Evolutionary conservation across 768 basidiomycete species (phyloP), one percentile per base, ranked within the genome.

Genomic region (Candolleomyces aberdarensis): DNA sequence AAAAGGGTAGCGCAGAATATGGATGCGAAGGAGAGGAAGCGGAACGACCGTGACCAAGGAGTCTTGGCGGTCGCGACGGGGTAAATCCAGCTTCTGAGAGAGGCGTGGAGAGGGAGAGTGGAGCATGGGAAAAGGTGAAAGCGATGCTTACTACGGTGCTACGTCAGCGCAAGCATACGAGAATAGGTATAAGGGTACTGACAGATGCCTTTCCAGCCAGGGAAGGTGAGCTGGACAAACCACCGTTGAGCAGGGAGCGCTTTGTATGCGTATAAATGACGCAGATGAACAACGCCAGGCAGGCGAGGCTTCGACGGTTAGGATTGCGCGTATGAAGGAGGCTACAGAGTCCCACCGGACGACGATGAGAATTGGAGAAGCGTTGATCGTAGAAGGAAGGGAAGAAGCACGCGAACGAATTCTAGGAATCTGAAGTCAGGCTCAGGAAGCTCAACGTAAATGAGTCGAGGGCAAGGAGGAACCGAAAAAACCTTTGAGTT

Each of bases 41-140:
- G 79, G 74, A 90, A 91, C 4, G 86, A 87, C 52, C 77, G 81
- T 36, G 77, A 74, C 36, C 75, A 77, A 13, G 80, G 74, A 53
- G 76, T 75, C 71, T 84, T 85, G 8, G 69, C 68, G 36, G 77
- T 75, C 2, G 74, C 71, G 15, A 77, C 62, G 5, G 77, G 70
- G 57, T 75, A 76, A 8, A 72, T 57, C 6, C 74, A 72, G 31
- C 80, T 80, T 60, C 80, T 80, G 56, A 89, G 71, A 3, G 88
- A 83, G 41, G 84, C 77, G 63, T 88, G 89, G 57, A 91, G 71
- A 19, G 87, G 83, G 17, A 90, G 76, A 4, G 90, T 88, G 61
- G 83, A 81, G 5, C 83, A 75, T 1, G 88, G n/a, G 85, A 79
- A 67, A 89, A 91, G 11, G 85, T 76, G 68, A 91, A 91, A 9